phyloP scores from a whole-genome alignment of 768 basidiomycete species.

The Boletus pseudopeckii region DNA sequence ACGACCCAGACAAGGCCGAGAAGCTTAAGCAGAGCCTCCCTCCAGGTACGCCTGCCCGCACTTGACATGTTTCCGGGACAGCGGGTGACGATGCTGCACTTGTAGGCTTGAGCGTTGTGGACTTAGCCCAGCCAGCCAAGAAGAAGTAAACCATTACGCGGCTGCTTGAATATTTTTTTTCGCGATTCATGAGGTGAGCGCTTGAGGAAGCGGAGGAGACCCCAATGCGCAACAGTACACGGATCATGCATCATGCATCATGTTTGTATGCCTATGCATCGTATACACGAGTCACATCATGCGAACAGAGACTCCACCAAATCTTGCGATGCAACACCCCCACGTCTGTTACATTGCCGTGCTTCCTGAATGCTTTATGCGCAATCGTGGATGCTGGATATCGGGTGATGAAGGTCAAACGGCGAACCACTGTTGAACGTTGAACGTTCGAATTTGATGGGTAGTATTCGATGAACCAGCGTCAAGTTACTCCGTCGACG shows the following conservation, averaged over 20 bases:
- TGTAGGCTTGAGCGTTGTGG: conserved; percentile 67
- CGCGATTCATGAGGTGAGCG: not conserved
- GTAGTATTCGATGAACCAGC: not conserved
- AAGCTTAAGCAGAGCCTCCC: conserved; percentile 95
- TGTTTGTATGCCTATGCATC: conserved; percentile 21
- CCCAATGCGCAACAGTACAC: conserved; percentile 4
- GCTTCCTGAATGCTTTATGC: not conserved
- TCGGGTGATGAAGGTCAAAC: not conserved
- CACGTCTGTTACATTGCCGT: not conserved
- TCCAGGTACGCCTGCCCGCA: conserved; percentile 63
- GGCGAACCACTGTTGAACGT: not conserved
- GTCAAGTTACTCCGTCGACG: not conserved
- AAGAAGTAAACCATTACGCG: conserved; percentile 61
- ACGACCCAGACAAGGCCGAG: conserved; percentile 98
- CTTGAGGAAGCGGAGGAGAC: conserved; percentile 3
- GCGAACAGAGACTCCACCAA: conserved; percentile 13
- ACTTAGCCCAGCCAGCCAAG: conserved; percentile 58
- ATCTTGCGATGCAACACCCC: not conserved
- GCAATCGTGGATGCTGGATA: not conserved
- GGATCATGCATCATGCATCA: conserved; percentile 12
- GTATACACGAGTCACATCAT: conserved; percentile 16
- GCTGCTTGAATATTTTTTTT: conserved; percentile 7
- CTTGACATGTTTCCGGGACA: not conserved
- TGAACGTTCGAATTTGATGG: not conserved
- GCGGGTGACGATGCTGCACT: not conserved